Evolutionary conservation across 2,329 filamentous ascomycete species (phyloP).

Genomic region (Talaromyces rugulosus): DNA sequence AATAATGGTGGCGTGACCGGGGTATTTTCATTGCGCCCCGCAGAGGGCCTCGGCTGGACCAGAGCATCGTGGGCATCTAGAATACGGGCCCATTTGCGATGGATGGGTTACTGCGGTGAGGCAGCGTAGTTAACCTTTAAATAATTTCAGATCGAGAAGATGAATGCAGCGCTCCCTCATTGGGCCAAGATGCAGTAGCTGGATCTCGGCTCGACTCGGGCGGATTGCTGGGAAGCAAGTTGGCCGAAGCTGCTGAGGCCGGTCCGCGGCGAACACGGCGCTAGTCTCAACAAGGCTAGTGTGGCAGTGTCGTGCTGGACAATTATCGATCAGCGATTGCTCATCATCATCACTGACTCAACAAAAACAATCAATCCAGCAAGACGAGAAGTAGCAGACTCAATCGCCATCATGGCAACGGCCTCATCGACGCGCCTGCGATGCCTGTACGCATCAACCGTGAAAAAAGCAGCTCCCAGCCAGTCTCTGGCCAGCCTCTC

Average conservation of each 20-base stretch:
- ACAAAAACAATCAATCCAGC: too few species aligned
- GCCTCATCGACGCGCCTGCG: conserved; percentile 29
- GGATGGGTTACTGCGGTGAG: not conserved
- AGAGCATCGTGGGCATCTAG: not conserved
- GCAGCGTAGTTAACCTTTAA: not conserved
- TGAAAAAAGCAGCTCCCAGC: conserved; percentile 11
- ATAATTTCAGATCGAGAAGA: not conserved
- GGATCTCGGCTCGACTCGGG: conserved; percentile 1
- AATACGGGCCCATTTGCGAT: not conserved
- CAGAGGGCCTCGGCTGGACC: not conserved
- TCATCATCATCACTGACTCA: not conserved
- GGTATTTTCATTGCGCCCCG: not conserved
- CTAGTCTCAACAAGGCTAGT: not conserved
- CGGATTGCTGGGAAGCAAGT: not conserved
- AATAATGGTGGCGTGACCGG: not conserved
- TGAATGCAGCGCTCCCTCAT: not conserved
- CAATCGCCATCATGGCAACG: conserved; percentile 25
- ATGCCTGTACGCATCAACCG: conserved; percentile 24
- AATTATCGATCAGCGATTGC: conserved; percentile 1
- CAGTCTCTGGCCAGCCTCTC: conserved; percentile 16
- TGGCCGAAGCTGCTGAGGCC: not conserved
- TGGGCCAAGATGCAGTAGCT: not conserved
- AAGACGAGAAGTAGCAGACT: too few species aligned
- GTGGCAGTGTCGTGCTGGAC: not conserved
- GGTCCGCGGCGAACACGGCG: conserved; percentile 7